Evolutionary conservation across 2,329 filamentous ascomycete species (phyloP).

Genomic region (Alternaria brassicae): DNA sequence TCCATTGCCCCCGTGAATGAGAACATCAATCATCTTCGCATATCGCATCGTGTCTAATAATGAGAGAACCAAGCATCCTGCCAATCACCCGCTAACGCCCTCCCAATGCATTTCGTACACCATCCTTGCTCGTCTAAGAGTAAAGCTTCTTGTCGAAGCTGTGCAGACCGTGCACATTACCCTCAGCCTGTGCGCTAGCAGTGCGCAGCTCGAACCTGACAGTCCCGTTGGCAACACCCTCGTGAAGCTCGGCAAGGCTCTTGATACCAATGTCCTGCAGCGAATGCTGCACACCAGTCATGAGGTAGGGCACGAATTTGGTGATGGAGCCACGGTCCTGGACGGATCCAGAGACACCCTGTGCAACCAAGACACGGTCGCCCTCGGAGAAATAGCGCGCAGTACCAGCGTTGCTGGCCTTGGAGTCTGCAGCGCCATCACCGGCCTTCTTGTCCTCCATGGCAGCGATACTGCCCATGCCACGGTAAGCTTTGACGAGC

Average conservation of each 20-base stretch:
- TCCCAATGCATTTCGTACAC: constrained; percentile 37
- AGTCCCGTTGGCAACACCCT: constrained; percentile 73
- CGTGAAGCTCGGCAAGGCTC: constrained; percentile 79
- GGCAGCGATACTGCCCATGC: constrained; percentile 98
- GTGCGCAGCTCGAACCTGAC: constrained; percentile 95
- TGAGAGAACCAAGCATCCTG: constrained; percentile 16
- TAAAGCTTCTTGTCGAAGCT: constrained; percentile 99
- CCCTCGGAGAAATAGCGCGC: constrained; percentile 98
- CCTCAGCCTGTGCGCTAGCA: constrained; percentile 93
- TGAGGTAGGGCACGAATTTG: constrained; percentile 95
- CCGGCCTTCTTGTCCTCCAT: constrained; percentile 99
- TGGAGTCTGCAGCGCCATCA: constrained; percentile 70
- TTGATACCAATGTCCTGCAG: constrained; percentile 92
- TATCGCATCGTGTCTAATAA: constrained; percentile 23
- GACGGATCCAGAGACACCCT: constrained; percentile 90
- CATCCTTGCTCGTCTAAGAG: constrained; percentile 62
- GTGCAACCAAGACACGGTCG: constrained; percentile 90
- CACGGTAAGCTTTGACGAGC: constrained; percentile 98
- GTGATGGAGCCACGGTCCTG: constrained; percentile 84
- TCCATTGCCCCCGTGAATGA: constrained; percentile 29
- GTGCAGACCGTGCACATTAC: constrained; percentile 94
- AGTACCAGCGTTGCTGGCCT: constrained; percentile 87
- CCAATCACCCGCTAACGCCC: constrained; percentile 33
- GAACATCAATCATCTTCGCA: constrained; percentile 35
- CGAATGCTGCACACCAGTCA: constrained; percentile 95